Evolutionary conservation across 129 eudicot species (phyloP).

Genomic region (Dittrichia graveolens): DNA sequence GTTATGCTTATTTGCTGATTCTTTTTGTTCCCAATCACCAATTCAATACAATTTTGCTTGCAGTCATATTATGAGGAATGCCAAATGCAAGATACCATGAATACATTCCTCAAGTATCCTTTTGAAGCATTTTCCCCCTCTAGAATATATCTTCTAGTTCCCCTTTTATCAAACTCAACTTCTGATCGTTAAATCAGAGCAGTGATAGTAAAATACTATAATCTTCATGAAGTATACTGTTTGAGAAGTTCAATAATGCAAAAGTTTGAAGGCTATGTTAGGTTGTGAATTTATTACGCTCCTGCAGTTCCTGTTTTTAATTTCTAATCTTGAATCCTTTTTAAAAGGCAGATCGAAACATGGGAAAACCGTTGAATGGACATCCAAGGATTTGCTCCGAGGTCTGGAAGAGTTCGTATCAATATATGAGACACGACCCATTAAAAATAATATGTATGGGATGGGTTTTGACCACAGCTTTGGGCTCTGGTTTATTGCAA

Average conservation of each 20-base stretch:
- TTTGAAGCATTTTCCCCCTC: too few relatives aligned
- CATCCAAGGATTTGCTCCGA: constrained; percentile 80
- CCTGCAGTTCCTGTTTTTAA: constrained; percentile 41
- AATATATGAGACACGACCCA: constrained; percentile 87
- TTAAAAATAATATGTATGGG: constrained; percentile 91
- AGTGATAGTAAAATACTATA: too few relatives aligned
- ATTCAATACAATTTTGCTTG: too few relatives aligned
- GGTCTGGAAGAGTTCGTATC: constrained; percentile 90
- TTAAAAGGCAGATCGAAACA: constrained; percentile 99
- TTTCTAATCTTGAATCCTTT: constrained; percentile 40
- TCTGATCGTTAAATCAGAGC: too few relatives aligned
- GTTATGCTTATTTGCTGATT: too few relatives aligned
- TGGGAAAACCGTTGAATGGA: constrained; percentile 90
- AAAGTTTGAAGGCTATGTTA: not conserved
- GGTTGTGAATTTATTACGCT: not conserved
- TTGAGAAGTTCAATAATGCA: not conserved
- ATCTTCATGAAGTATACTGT: too few relatives aligned
- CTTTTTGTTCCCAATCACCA: too few relatives aligned
- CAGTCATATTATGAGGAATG: too few relatives aligned
- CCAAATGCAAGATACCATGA: too few relatives aligned
- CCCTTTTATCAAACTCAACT: too few relatives aligned
- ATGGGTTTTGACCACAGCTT: constrained; percentile 99
- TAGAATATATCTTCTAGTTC: too few relatives aligned
- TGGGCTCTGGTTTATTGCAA: constrained; percentile 96
- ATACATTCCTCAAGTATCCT: too few relatives aligned